Evolutionary conservation across 306 rosid genomes (phyloP).

Genomic region (Senna siamea): DNA sequence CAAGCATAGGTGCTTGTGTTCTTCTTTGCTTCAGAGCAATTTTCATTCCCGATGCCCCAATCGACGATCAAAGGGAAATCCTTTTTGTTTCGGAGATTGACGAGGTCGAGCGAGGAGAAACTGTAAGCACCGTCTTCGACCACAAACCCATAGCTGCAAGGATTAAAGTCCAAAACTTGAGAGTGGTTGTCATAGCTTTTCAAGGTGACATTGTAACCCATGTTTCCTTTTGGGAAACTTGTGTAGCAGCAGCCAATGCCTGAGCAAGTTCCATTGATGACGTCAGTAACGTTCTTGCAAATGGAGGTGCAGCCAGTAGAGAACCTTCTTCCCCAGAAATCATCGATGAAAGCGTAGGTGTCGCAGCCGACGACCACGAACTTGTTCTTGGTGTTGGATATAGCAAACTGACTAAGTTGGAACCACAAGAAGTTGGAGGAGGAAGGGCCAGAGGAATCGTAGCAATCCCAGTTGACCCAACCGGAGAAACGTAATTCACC

Average conservation of each 20-base stretch:
- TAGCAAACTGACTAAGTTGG: not conserved
- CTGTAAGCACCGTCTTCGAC: conserved; percentile 36
- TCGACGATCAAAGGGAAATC: conserved; percentile 42
- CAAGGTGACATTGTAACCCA: conserved; percentile 30
- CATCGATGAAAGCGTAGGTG: not conserved
- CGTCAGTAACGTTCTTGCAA: not conserved
- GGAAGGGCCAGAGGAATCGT: not conserved
- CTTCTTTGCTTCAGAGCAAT: conserved; percentile 25
- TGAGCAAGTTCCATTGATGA: not conserved
- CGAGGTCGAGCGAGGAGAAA: not conserved
- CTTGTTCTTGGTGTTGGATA: conserved; percentile 2
- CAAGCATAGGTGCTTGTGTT: conserved; percentile 6
- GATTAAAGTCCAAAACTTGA: not conserved
- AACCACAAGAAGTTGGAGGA: not conserved
- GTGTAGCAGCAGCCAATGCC: conserved; percentile 26
- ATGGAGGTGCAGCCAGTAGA: not conserved
- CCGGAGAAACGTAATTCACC: conserved; percentile 10
- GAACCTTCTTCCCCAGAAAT: not conserved
- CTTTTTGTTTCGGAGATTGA: not conserved
- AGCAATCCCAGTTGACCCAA: not conserved
- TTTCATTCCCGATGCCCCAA: conserved; percentile 50
- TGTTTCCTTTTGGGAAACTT: not conserved
- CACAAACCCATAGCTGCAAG: conserved; percentile 48
- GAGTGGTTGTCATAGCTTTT: not conserved
- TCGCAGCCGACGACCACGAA: not conserved